These are phyloP conservation scores for Sporobolus alterniflorus DNA, from an alignment of 202 grass and related monocot genomes.

Conservation along the genomic window DNA sequence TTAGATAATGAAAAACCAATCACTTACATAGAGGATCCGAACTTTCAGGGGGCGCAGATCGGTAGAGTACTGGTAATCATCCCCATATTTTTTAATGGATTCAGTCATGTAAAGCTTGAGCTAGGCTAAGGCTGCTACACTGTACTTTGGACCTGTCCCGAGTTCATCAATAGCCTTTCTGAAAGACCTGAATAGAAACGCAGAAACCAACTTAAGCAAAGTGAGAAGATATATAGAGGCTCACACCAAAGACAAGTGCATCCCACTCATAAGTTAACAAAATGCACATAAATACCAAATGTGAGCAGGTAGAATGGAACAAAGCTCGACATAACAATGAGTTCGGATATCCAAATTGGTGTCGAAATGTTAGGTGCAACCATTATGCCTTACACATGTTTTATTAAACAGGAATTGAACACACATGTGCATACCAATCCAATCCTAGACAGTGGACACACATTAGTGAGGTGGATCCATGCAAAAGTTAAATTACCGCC, in stretches of 20 bases:
- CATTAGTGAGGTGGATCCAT: background rate
- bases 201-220: slow-evolving; percentile 12
- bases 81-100: slow-evolving; percentile 60
- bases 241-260: background rate
- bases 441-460: background rate
- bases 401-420: background rate
- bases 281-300: background rate
- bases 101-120: slow-evolving; percentile 67
- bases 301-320: background rate
- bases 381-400: background rate
- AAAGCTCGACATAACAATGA: background rate
- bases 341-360: background rate
- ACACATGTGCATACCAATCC: background rate
- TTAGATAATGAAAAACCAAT: no score
- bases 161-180: slow-evolving; percentile 49
- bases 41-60: slow-evolving; percentile 82
- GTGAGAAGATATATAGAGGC: background rate
- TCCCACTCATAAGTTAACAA: background rate
- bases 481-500: slow-evolving; percentile 8
- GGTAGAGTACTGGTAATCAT: slow-evolving; percentile 70
- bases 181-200: slow-evolving; percentile 71
- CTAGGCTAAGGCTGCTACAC: background rate
- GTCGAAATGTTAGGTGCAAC: background rate
- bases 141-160: slow-evolving; percentile 30
- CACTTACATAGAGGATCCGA: slow-evolving; percentile 83